phyloP scores from a whole-genome alignment of 352 stramenopile genomes.

The Phytophthora cactorum region DNA sequence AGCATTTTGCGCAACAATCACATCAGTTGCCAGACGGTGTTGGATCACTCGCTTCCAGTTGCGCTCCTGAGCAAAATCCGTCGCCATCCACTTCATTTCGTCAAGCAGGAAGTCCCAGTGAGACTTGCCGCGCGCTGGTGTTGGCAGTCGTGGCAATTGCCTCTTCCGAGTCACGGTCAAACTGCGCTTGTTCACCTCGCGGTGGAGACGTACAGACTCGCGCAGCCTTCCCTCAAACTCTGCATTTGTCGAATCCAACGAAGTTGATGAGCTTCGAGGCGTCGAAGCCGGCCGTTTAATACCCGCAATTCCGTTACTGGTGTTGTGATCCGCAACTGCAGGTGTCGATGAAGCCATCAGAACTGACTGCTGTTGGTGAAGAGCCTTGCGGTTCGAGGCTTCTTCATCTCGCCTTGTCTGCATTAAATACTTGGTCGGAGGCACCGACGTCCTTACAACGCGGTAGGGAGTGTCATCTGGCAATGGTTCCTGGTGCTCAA shows the following conservation, averaged over 20 bases:
- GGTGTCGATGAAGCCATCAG: slow-evolving; percentile 8
- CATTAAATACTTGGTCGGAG: slow-evolving; percentile 59
- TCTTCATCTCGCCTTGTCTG: slow-evolving; percentile 45
- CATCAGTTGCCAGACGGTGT: slow-evolving; percentile 64
- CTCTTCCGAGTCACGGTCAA: slow-evolving; percentile 64
- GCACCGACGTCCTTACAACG: slow-evolving; percentile 46
- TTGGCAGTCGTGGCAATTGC: slow-evolving; percentile 67
- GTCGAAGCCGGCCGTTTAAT: slow-evolving; percentile 13
- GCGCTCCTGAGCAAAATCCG: slow-evolving; percentile 96
- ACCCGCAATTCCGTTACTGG: slow-evolving; percentile 17
- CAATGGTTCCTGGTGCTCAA: slow-evolving; percentile 7
- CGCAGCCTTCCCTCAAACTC: slow-evolving; percentile 63
- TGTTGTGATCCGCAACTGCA: slow-evolving; percentile 13
- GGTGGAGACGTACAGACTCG: slow-evolving; percentile 52
- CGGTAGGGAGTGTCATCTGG: slow-evolving; percentile 23
- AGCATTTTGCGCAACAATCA: slow-evolving; percentile 70
- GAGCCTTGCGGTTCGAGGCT: slow-evolving; percentile 23
- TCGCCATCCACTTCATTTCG: slow-evolving; percentile 97
- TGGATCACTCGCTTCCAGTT: slow-evolving; percentile 94
- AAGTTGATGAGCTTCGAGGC: slow-evolving; percentile 15
- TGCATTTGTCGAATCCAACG: slow-evolving; percentile 34
- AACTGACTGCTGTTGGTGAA: slow-evolving; percentile 25
- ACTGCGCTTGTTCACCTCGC: slow-evolving; percentile 46
- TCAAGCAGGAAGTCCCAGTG: slow-evolving; percentile 96
- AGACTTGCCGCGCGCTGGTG: slow-evolving; percentile 57